Percentiles rank a stretch among this genome's conserved stretches.
Evolutionary conservation across 192 early-diverging fungal species (phyloP).

Genomic region (Podila epigama): DNA sequence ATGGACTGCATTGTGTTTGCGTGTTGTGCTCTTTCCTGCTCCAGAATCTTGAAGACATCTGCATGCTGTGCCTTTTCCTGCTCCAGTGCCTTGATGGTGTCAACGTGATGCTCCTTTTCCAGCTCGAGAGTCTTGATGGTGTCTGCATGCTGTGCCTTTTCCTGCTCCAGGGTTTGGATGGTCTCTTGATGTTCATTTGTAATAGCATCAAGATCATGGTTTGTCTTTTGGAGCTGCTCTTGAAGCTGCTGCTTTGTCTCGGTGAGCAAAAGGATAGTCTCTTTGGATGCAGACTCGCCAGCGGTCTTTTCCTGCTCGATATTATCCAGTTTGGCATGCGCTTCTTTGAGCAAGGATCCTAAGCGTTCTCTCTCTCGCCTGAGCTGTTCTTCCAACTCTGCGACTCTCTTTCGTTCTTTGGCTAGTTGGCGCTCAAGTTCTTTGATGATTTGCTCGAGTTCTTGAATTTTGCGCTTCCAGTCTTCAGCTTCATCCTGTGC

Average conservation of each 20-base stretch:
- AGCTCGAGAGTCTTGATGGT: background rate
- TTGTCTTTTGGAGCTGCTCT: background rate
- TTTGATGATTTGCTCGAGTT: conserved; percentile 7
- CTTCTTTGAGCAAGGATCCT: conserved; percentile 7
- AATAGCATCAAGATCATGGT: background rate
- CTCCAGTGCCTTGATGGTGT: background rate
- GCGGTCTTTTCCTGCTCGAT: conserved; percentile 2
- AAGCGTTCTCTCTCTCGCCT: conserved; percentile 13
- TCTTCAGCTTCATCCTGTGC: conserved; percentile 9
- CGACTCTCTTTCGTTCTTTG: conserved; percentile 7
- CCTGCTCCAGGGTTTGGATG: background rate
- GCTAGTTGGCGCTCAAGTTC: conserved; percentile 27
- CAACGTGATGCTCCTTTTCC: conserved; percentile 4
- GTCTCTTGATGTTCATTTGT: background rate
- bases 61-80: conserved; percentile 8
- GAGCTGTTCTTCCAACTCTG: conserved; percentile 13
- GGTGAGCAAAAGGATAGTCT: background rate
- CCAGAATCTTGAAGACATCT: conserved; percentile 15
- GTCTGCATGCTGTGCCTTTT: background rate
- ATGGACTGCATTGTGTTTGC: conserved; percentile 16
- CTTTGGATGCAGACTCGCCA: background rate
- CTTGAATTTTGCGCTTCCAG: conserved; percentile 23
- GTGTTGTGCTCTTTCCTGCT: conserved; percentile 7
- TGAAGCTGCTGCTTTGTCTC: conserved; percentile 15
- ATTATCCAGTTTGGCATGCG: background rate